Base-by-base conservation (phyloP, 352 stramenopile species). In the Phytophthora constricta region DNA sequence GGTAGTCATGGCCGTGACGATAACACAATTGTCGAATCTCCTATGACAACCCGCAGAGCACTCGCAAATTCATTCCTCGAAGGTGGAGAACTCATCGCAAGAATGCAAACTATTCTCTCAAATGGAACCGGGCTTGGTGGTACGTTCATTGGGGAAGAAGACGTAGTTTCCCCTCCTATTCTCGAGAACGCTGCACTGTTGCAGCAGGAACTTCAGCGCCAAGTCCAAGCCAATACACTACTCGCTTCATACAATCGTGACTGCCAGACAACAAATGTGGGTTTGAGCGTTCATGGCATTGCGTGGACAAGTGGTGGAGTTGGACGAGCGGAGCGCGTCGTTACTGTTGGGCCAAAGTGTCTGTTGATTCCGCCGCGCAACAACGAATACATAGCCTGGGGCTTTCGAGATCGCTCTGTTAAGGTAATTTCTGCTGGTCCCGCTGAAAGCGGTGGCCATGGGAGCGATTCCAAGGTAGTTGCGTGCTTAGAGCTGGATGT, bases 21-120 rank as follows among this genome's bases (percentile, higher is more conserved):
- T n/a, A n/a, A n/a, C 19, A 46, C 53, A 46, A 19, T 46, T 31
- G 46, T 53, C 43, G 61, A 58, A 26, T 82, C 76, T 13, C 74
- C 68, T 0, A 31, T 78, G 41, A 75, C 67, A 43, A 49, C 70
- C 14, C 58, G 67, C n/a, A 61, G 34, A 19, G 66, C 77, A 17
- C 76, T 90, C 16, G 67, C 83, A 1, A 85, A 61, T 23, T 90
- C 83, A 16, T 90, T 91, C 71, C 80, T 91, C 17, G 83, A 91
- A 66, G 79, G 77, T 26, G 84, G 77, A 17, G 83, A 91, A 42
- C 67, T 90, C 34, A 82, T 91, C 33, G 82, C 70, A 8, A 77
- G 83, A n/a, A 79, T 91, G 79, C 83, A 91, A 41, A 91, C 76
- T 26, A 91, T 91, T 9, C 46, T 91, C 46, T 80, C 77, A 10